A percentile compares a stretch with the other conserved stretches of the same genome.
Conservation (phyloP, 2,329 filamentous ascomycete species). For the Tolypocladium tropicale region DNA sequence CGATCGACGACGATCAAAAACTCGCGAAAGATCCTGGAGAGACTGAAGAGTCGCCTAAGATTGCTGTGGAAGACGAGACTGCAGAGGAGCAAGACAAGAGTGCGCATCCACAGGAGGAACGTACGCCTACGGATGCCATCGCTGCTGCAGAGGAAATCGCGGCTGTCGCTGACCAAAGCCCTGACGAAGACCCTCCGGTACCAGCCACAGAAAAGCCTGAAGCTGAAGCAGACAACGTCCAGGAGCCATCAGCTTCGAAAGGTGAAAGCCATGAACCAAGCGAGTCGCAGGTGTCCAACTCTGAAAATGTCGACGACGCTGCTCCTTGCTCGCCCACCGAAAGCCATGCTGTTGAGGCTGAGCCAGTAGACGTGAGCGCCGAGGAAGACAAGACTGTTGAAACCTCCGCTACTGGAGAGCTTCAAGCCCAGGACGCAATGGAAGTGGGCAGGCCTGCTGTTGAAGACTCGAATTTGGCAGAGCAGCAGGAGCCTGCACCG, state of each 20-base stretch:
- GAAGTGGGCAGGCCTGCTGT: background rate
- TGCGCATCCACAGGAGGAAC: background rate
- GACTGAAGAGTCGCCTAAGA: background rate
- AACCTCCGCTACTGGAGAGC: background rate
- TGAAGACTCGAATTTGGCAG: background rate
- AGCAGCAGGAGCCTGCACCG: background rate
- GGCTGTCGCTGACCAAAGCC: background rate
- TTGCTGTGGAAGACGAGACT: background rate
- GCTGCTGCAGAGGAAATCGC: background rate
- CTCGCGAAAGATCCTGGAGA: background rate
- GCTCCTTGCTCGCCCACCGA: no score
- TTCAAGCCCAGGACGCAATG: background rate
- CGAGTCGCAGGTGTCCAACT: background rate
- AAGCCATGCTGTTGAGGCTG: background rate
- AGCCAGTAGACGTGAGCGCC: background rate
- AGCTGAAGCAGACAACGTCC: background rate
- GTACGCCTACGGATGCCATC: background rate
- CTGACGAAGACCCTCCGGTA: background rate
- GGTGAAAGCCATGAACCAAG: background rate
- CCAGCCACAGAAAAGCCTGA: background rate
- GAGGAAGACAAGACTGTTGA: slow-evolving; percentile 1
- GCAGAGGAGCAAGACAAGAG: background rate
- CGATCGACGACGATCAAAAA: background rate
- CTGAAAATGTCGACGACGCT: background rate
- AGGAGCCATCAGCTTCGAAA: background rate